These are phyloP conservation scores for Silene conica DNA, from an alignment of 148 eudicot species.

Conservation along the genomic window DNA sequence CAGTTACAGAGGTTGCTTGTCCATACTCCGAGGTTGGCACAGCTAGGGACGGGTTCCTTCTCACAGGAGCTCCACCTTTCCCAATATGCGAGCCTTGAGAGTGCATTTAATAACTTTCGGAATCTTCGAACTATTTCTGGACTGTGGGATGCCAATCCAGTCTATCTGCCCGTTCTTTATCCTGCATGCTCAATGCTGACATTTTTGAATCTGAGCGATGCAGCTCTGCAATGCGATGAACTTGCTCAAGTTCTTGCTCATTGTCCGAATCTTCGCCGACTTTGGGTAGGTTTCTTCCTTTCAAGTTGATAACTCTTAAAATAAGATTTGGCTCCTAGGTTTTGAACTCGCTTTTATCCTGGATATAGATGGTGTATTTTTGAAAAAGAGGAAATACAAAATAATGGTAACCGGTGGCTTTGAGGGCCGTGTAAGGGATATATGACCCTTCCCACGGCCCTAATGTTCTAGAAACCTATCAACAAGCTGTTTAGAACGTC, in stretches of 20 bases:
- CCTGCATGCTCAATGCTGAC: conserved; percentile 52
- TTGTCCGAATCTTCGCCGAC: conserved; percentile 70
- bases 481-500: neutral
- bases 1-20: conserved; percentile 56
- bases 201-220: conserved; percentile 69
- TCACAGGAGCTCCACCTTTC: conserved; percentile 53
- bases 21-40: conserved; percentile 49
- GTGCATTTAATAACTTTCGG: conserved; percentile 43
- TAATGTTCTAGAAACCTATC: neutral
- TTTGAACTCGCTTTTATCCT: neutral
- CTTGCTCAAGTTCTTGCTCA: conserved; percentile 54
- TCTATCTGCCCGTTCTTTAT: conserved; percentile 48
- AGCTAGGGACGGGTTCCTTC: conserved; percentile 76
- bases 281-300: conserved; percentile 54
- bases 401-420: neutral
- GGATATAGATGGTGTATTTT: neutral
- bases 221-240: conserved; percentile 44
- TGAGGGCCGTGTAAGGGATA: too few relatives aligned
- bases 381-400: neutral
- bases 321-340: too few relatives aligned
- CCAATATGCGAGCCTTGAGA: conserved; percentile 37
- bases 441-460: too few relatives aligned
- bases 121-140: conserved; percentile 57
- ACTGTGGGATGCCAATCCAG: conserved; percentile 51
- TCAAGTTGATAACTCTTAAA: too few relatives aligned